Base-by-base conservation (phyloP, 352 stramenopile genomes). In the Phytophthora podocarpi region DNA sequence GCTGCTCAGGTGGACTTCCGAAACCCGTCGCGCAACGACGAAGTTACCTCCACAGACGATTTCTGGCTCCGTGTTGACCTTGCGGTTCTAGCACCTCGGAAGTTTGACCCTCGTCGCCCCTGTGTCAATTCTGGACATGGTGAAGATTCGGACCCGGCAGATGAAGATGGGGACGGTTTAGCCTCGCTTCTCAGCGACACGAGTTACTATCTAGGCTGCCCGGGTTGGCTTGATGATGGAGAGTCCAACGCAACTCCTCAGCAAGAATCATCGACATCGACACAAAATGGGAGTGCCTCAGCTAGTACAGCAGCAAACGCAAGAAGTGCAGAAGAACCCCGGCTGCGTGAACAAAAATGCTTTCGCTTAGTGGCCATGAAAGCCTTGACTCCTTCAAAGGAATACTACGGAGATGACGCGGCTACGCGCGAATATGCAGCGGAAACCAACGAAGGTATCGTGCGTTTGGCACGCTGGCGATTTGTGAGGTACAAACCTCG, bases 321-420 rank as follows among this genome's bases (percentile, higher is more conserved):
- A 18, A 54, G 15, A 34, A 28, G 5, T 23, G 21, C 18, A 5
- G 31, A 36, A 21, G 32, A 49, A 4, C 36, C 13, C 13, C 40
- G 32, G 8, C 20, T 32, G 7, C 21, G 30, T 11, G 32, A 12
- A 15, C 61, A 51, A 39, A 65, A 76, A 28, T 50, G 56, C 8
- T 87, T 89, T 50, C 71, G 78, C 5, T 34, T 91, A 18, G 72
- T 84, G 37, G 70, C 73, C 1, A 88, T 91, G 77, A 85, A 82
- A 55, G 79, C 82, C 5, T 61, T 48, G 2, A 70, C 77, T 4
- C 79, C 82, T 5, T 78, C 70, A 9, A 41, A 27, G 20, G 73
- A 70, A 15, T 77, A 74, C 47, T 91, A 91, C 35, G 82, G 82
- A 21, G 77, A 88, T 50, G 82, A 91, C 57, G 43, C 32, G 1